phyloP scores from a whole-genome alignment of 257 asterid genomes.

The Cordia subcordata region DNA sequence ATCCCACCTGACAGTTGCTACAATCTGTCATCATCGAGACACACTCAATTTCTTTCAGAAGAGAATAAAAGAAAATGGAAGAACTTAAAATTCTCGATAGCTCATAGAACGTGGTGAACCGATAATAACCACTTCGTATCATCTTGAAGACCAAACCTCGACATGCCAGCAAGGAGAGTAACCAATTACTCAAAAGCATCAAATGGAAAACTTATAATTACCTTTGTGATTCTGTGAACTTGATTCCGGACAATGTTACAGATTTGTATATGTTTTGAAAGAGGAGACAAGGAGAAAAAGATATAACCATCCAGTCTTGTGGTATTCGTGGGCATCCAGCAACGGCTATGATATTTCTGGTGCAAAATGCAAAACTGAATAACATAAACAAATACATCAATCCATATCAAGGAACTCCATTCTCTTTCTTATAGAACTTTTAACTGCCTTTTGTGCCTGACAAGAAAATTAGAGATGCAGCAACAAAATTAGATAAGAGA shows the following conservation, averaged over 20 bases:
- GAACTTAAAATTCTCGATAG: background rate
- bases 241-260: background rate
- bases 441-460: conserved; percentile 75
- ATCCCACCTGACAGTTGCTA: too few species aligned
- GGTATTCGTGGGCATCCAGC: conserved; percentile 4
- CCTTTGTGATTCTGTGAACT: background rate
- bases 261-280: background rate
- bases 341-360: conserved; percentile 13
- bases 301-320: conserved; percentile 1
- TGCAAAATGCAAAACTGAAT: conserved; percentile 13
- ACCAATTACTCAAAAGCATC: background rate
- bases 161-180: conserved; percentile 1
- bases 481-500: too few species aligned
- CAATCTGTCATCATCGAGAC: too few species aligned
- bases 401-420: conserved; percentile 84
- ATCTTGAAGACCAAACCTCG: background rate
- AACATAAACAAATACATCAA: conserved; percentile 19
- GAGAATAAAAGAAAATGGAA: conserved; percentile 3
- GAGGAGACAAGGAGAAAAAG: background rate
- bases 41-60: background rate
- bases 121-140: background rate
- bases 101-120: background rate
- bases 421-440: conserved; percentile 72
- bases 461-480: background rate
- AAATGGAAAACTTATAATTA: background rate